These are phyloP conservation scores for Selenicereus undatus DNA, from an alignment of 148 eudicot species.

Conservation along the genomic window DNA sequence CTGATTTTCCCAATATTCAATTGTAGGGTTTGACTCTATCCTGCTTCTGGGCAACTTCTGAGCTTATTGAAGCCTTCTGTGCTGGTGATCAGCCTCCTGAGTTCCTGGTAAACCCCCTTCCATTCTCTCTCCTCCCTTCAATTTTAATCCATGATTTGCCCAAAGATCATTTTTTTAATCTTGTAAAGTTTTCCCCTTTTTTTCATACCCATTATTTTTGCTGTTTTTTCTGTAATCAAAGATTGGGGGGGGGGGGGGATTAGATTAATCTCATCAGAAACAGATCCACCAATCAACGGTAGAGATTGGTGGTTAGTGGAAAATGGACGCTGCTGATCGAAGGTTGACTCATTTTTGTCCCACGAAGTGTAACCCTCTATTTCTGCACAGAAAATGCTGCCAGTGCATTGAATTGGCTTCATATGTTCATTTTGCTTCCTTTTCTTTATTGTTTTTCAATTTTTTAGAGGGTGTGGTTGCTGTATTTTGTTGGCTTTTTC, in stretches of 20 bases:
- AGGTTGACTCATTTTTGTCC: constrained; percentile 26
- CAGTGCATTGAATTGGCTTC: constrained; percentile 26
- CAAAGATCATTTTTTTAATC: background rate
- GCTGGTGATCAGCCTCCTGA: constrained; percentile 12
- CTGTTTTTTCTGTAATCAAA: background rate
- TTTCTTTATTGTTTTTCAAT: background rate
- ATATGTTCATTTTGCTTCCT: background rate
- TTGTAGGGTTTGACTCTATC: constrained; percentile 8
- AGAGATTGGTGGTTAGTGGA: constrained; percentile 14
- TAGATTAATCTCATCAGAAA: constrained; percentile 10
- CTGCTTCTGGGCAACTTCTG: constrained; percentile 3
- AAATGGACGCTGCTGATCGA: constrained; percentile 16
- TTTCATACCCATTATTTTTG: background rate
- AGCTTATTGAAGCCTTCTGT: constrained; percentile 8
- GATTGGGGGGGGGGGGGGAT: background rate
- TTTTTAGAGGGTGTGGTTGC: background rate
- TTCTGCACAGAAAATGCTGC: constrained; percentile 24
- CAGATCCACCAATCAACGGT: constrained; percentile 12
- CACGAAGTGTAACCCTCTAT: constrained; percentile 15
- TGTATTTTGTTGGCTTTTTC: background rate
- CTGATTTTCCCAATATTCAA: background rate
- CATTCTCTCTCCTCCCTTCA: background rate
- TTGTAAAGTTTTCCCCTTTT: background rate
- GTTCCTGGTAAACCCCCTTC: constrained; percentile 10
- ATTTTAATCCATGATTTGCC: background rate